Percentiles rank a stretch among this genome's conserved stretches.
These are phyloP conservation scores for Cordia subcordata DNA, from an alignment of 257 asterid genomes.

Conservation along the genomic window DNA sequence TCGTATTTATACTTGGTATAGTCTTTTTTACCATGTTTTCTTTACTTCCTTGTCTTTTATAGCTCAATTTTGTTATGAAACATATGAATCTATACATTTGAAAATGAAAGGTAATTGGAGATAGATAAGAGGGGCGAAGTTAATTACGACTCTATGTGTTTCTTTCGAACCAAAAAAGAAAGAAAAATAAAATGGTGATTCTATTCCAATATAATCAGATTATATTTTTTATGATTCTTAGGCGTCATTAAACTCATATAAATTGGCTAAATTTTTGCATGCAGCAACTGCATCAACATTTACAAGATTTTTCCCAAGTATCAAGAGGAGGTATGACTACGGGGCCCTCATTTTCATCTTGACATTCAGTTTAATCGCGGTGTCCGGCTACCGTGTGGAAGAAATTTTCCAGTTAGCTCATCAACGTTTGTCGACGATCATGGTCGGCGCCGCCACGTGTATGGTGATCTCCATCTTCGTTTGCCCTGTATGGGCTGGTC, in stretches of 20 bases:
- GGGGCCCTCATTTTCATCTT: slow-evolving; percentile 67
- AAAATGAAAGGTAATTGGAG: too few species aligned
- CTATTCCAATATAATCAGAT: too few species aligned
- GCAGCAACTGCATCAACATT: slow-evolving; percentile 64
- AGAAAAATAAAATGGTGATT: too few species aligned
- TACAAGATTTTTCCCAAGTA: slow-evolving; percentile 48
- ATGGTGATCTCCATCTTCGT: slow-evolving; percentile 46
- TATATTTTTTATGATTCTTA: too few species aligned
- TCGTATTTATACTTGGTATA: slow-evolving; percentile 60
- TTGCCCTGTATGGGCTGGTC: slow-evolving; percentile 90
- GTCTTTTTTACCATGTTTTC: neutral
- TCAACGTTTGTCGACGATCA: slow-evolving; percentile 57
- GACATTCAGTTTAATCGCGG: slow-evolving; percentile 68
- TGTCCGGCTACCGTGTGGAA: slow-evolving; percentile 62
- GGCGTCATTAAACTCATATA: neutral
- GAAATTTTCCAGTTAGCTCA: slow-evolving; percentile 51
- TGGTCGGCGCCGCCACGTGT: slow-evolving; percentile 63
- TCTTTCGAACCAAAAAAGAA: too few species aligned
- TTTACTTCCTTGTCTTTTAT: neutral
- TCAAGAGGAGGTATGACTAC: slow-evolving; percentile 66
- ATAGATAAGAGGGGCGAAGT: too few species aligned
- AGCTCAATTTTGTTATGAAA: too few species aligned
- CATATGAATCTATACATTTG: too few species aligned
- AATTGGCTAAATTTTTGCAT: neutral
- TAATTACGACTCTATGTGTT: too few species aligned